Conservation (phyloP, 2,329 filamentous ascomycete species). For the Nannizziopsis arthrosporioides region DNA sequence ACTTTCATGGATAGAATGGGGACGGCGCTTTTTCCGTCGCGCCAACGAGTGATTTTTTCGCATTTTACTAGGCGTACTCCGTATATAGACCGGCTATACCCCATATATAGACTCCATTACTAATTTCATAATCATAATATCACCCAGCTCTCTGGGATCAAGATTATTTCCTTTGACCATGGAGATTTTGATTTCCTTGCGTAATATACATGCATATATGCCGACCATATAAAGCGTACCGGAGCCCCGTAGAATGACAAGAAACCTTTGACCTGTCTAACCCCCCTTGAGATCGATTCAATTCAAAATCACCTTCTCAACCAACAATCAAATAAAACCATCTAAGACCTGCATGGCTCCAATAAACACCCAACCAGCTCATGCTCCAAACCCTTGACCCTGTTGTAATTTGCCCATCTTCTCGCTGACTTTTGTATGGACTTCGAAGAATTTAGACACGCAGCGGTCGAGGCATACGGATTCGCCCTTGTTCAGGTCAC, state of each 20-base stretch:
- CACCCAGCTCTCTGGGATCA: too few species aligned
- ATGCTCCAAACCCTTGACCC: conserved; percentile 53
- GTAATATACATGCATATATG: conserved; percentile 6
- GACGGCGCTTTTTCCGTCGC: conserved; percentile 20
- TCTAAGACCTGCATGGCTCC: background rate
- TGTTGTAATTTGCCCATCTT: conserved; percentile 90
- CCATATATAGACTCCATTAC: background rate
- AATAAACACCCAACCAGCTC: conserved; percentile 18
- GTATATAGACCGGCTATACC: background rate
- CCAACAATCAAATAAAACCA: background rate
- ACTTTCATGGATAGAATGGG: conserved; percentile 49
- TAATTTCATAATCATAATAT: too few species aligned
- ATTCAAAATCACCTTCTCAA: background rate
- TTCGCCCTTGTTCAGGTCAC: conserved; percentile 97
- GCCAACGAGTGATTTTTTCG: conserved; percentile 2
- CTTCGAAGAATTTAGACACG: conserved; percentile 96
- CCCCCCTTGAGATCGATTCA: background rate
- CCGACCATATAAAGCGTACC: background rate
- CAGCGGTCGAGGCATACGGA: conserved; percentile 96
- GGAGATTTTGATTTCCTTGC: background rate
- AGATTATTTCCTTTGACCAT: too few species aligned
- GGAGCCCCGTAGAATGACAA: background rate
- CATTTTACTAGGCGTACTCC: conserved; percentile 1
- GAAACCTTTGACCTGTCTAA: background rate
- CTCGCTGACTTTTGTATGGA: conserved; percentile 94